Base-by-base conservation (phyloP, 305 asterid genomes). In the Fraxinus sp. region DNA sequence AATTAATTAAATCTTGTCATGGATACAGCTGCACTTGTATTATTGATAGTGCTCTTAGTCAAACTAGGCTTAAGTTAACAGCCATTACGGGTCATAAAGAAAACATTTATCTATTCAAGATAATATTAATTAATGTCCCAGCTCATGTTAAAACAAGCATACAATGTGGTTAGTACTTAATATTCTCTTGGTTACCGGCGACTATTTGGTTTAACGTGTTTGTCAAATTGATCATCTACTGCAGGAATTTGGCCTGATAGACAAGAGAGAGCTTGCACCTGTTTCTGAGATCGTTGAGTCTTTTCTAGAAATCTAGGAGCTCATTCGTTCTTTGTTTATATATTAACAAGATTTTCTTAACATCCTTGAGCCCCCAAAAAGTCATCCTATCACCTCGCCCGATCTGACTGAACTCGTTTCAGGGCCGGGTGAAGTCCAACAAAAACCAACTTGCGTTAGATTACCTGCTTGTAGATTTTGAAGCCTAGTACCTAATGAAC, bases 161-260 rank as follows among this genome's bases (percentile, higher is more conserved):
- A 35, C 37, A 35, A 35, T 35, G 37, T 35, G 37, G 37, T 35
- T 35, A 35, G 5, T 35, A 35, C 37, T 35, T 35, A 35, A 35
- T 35, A 35, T 35, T 35, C 37, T 6, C 37, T 35, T 35, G 7
- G 7, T 35, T 35, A 35, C 37, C 7, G 5, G 6, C 7, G n/a
- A 2, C 55, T 11, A 44, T 44, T 44, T 44, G n/a, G 55, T 44
- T 44, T 13, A 41, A 49, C 75, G 11, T 6, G 7, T 66, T 4
- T 68, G 20, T 76, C 64, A 36, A 62, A 52, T 35, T 64, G 59
- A 10, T 78, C 22, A 73, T 87, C 57, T 57, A n/a, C 77, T 85
- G 85, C 91, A 91, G 97, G 94, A 92, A 75, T 92, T 91, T 16
- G 83, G 84, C 7, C 72, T 92, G 68, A 86, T 91, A 30, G 90